These are phyloP conservation scores for Syzygium jambos DNA, from an alignment of 345 rosid genomes.

Conservation along the genomic window DNA sequence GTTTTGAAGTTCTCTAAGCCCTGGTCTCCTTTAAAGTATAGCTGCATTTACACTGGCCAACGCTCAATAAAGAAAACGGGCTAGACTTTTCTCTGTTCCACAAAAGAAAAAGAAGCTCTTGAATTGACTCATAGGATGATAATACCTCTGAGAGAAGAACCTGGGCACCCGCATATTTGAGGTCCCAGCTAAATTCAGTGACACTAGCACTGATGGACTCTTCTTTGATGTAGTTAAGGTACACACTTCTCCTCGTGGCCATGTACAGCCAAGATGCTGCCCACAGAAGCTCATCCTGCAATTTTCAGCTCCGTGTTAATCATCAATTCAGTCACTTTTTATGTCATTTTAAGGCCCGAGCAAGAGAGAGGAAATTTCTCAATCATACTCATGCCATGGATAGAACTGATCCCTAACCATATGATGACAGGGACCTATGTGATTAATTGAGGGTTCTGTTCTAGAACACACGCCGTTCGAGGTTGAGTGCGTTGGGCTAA, in stretches of 20 bases:
- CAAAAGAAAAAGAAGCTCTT: neutral
- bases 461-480: neutral
- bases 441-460: neutral
- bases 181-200: conserved; percentile 90
- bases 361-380: neutral
- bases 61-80: neutral
- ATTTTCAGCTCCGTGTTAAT: neutral
- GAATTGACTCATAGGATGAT: neutral
- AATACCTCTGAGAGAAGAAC: conserved; percentile 58
- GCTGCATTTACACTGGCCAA: conserved; percentile 23
- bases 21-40: conserved; percentile 34
- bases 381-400: neutral
- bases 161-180: conserved; percentile 83
- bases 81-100: neutral
- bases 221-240: conserved; percentile 37
- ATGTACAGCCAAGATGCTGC: conserved; percentile 81
- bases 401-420: neutral
- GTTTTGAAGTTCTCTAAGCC: conserved; percentile 35
- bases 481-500: neutral
- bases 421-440: neutral
- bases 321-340: neutral
- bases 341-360: neutral
- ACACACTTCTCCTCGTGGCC: conserved; percentile 35
- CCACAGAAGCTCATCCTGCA: conserved; percentile 93
- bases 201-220: conserved; percentile 57